Percentiles rank a stretch among this genome's conserved stretches.
phyloP scores from a whole-genome alignment of 75 land plant species.

The Pinus albicaulis region DNA sequence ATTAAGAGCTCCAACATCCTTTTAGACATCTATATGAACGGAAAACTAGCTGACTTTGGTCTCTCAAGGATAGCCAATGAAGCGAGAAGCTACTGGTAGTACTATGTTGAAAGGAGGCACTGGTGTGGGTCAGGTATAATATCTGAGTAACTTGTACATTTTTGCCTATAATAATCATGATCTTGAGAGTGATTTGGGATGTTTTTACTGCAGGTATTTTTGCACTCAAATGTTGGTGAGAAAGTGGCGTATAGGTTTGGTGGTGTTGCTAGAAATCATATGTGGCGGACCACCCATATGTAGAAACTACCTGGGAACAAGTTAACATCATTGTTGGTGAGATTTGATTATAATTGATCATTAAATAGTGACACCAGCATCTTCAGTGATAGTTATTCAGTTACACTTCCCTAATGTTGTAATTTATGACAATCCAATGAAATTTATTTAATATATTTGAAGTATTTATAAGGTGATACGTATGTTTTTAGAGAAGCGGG shows the following conservation, averaged over 20 bases:
- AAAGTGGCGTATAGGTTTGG: constrained; percentile 56
- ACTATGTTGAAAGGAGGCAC: no score
- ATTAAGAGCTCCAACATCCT: constrained; percentile 27
- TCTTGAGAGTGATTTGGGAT: not conserved
- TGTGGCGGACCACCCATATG: constrained; percentile 6
- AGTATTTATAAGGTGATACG: not conserved
- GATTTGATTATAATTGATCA: not conserved
- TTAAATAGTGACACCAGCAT: no score
- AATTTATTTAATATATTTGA: no score
- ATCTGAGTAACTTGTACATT: not conserved
- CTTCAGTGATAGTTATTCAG: no score
- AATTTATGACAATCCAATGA: no score
- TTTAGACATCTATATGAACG: constrained; percentile 14
- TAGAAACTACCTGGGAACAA: constrained; percentile 5
- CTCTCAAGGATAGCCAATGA: constrained; percentile 9
- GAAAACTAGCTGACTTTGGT: constrained; percentile 28
- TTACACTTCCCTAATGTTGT: no score
- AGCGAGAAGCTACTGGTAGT: not conserved
- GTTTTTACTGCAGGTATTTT: constrained; percentile 22
- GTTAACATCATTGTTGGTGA: constrained; percentile 35
- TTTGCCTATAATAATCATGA: not conserved
- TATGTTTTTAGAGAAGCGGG: no score
- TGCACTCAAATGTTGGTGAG: constrained; percentile 32
- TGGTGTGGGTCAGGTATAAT: constrained; percentile 24
- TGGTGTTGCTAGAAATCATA: constrained; percentile 47